Evolutionary conservation across 176 grass and related monocot species (phyloP).

Genomic region (Phoenix roebelenii): DNA sequence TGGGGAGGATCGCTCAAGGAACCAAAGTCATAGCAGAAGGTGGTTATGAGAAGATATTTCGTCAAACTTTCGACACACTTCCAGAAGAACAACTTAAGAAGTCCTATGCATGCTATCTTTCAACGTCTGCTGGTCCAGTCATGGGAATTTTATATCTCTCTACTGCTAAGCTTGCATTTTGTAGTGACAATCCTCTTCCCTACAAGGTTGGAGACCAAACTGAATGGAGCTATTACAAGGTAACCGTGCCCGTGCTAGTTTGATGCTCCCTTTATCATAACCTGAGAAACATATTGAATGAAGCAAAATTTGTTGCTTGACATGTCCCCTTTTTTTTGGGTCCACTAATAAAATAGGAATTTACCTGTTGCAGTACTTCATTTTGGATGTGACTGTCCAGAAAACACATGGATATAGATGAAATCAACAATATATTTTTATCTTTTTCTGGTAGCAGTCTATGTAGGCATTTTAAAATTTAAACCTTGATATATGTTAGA

Average conservation of each 20-base stretch:
- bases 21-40: slow-evolving; percentile 23
- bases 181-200: slow-evolving; percentile 20
- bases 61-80: slow-evolving; percentile 18
- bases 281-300: too few species aligned
- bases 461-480: too few species aligned
- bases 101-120: slow-evolving; percentile 15
- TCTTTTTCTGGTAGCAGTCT: too few species aligned
- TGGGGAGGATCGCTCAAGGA: slow-evolving; percentile 23
- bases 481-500: too few species aligned
- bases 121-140: slow-evolving; percentile 18
- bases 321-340: too few species aligned
- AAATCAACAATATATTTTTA: too few species aligned
- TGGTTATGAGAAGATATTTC: slow-evolving; percentile 27
- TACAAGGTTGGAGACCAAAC: slow-evolving; percentile 15
- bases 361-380: too few species aligned
- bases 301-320: too few species aligned
- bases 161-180: slow-evolving; percentile 17
- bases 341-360: too few species aligned
- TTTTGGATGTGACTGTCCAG: too few species aligned
- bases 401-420: too few species aligned
- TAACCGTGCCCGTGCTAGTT: not conserved
- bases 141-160: slow-evolving; percentile 21
- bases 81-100: slow-evolving; percentile 19
- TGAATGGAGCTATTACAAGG: slow-evolving; percentile 24
- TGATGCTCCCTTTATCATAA: not conserved